phyloP scores from a whole-genome alignment of 495 filamentous ascomycete species.

The Thozetella sp. region DNA sequence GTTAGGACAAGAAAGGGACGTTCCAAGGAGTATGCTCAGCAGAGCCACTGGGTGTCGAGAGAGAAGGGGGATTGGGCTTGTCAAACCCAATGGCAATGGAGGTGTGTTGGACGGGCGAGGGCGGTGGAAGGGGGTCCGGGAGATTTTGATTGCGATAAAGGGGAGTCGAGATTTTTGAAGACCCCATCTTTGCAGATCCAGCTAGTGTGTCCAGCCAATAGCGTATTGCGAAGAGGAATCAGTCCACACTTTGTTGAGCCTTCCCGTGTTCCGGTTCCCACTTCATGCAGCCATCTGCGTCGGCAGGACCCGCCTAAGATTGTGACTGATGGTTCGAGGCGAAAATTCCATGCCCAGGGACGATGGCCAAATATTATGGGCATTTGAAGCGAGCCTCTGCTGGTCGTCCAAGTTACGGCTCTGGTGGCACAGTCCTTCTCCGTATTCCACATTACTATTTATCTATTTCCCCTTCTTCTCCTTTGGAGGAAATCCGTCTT shows the following conservation, averaged over 20 bases:
- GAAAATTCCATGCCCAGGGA: no score
- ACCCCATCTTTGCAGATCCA: neutral
- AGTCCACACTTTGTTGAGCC: neutral
- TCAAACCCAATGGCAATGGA: neutral
- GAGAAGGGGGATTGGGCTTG: neutral
- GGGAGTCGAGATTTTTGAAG: neutral
- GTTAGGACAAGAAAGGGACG: neutral
- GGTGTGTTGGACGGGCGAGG: neutral
- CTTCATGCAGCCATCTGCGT: neutral
- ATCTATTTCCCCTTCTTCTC: no score
- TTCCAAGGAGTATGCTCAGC: neutral
- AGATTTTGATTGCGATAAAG: neutral
- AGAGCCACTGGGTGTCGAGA: no score
- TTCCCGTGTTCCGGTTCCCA: neutral
- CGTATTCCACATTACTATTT: no score
- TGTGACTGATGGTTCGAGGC: no score
- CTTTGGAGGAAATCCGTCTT: no score
- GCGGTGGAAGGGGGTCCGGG: neutral
- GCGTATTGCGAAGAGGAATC: neutral
- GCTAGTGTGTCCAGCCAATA: conserved; percentile 1
- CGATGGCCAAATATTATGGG: no score
- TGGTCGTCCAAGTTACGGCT: no score
- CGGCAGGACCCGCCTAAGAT: neutral
- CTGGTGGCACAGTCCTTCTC: no score
- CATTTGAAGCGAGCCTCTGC: no score